Conservation (phyloP, 192 early-diverging fungal genomes). For the Spizellomyces sp. region DNA sequence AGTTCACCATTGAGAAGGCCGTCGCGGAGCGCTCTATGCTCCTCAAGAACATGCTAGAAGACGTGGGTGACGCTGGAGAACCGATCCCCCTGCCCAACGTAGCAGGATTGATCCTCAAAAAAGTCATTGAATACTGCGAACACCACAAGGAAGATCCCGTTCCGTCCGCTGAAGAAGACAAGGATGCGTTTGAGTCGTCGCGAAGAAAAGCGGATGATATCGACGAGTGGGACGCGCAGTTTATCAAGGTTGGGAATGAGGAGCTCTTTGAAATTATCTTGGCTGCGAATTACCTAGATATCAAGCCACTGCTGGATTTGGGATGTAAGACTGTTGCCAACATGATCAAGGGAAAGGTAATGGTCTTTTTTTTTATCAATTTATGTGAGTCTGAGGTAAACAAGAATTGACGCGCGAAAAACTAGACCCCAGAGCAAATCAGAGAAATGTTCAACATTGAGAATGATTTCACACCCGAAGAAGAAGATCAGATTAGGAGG, state of each 20-base stretch:
- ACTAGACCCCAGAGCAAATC: constrained; percentile 75
- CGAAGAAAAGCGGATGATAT: constrained; percentile 50
- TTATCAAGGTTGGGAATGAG: constrained; percentile 60
- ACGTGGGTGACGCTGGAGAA: constrained; percentile 67
- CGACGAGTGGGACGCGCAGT: constrained; percentile 58
- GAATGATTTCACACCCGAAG: constrained; percentile 95
- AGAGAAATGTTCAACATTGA: constrained; percentile 94
- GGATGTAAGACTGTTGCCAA: constrained; percentile 99
- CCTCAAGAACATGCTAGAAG: constrained; percentile 79
- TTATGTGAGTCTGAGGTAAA: background rate
- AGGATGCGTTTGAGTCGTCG: constrained; percentile 36
- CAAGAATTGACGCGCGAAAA: background rate
- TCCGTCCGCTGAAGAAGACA: constrained; percentile 40
- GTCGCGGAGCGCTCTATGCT: constrained; percentile 73
- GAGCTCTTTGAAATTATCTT: constrained; percentile 63
- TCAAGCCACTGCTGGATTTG: constrained; percentile 93
- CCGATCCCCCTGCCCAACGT: constrained; percentile 63
- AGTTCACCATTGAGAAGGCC: constrained; percentile 59
- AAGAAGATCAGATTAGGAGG: constrained; percentile 81
- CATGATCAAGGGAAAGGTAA: constrained; percentile 90
- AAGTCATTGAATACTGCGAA: constrained; percentile 55
- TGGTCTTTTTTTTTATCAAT: constrained; percentile 1
- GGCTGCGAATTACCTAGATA: constrained; percentile 94
- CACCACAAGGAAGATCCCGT: constrained; percentile 61
- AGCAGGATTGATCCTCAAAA: constrained; percentile 47